Percentiles rank a stretch among this genome's conserved stretches.
phyloP scores from a whole-genome alignment of 169 alveolate species.

The Plasmodium adleri region DNA sequence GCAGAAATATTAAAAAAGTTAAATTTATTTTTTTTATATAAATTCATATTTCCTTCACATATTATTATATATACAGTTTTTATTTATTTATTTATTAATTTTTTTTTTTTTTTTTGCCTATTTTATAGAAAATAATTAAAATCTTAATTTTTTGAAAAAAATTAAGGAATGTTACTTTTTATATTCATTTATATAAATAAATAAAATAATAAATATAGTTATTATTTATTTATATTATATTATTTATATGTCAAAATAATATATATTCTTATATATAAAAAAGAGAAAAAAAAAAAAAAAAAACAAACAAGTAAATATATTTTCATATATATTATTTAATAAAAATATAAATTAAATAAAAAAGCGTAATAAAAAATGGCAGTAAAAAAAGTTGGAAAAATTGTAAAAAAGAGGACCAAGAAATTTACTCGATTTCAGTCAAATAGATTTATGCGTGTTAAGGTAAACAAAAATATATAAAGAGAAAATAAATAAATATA shows the following conservation, averaged over 20 bases:
- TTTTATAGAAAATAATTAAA: too few relatives aligned
- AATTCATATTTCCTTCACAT: too few relatives aligned
- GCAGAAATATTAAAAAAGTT: too few relatives aligned
- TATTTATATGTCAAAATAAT: neutral
- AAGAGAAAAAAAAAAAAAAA: neutral
- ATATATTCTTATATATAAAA: neutral
- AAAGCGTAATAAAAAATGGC: slow-evolving; percentile 77
- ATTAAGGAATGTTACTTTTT: too few relatives aligned
- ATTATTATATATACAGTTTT: too few relatives aligned
- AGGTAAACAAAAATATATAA: slow-evolving; percentile 81
- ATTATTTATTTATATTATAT: too few relatives aligned
- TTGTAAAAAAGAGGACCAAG: slow-evolving; percentile 95
- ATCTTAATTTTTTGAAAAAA: too few relatives aligned
- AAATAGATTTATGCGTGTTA: slow-evolving; percentile 94
- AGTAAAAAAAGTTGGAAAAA: slow-evolving; percentile 87
- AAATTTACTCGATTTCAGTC: slow-evolving; percentile 96
- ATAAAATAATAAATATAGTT: too few relatives aligned
- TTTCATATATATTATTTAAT: neutral
- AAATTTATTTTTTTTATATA: too few relatives aligned
- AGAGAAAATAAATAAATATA: neutral
- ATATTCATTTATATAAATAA: too few relatives aligned
- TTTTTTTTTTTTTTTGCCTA: too few relatives aligned
- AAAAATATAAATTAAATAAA: slow-evolving; percentile 1
- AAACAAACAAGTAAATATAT: neutral
- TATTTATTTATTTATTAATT: too few relatives aligned